Evolutionary conservation across 192 early-diverging fungal species (phyloP), one percentile per base, ranked within the genome.

Genomic region (Linderina pennispora): DNA sequence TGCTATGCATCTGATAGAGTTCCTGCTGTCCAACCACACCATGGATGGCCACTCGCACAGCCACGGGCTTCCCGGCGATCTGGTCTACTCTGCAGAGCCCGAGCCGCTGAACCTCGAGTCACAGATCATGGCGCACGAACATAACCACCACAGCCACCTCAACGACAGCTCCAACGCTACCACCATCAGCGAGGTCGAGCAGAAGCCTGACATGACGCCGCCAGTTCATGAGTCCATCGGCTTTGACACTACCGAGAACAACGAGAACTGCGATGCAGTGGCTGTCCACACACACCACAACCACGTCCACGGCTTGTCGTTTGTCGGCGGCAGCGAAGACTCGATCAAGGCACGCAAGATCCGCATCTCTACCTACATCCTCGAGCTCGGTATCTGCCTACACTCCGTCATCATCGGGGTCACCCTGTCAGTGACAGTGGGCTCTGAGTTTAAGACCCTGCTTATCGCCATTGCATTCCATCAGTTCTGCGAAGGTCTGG

Each of bases 351-450:
- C 45, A 1, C 37, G 47, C 23, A 36, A 33, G 18, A 50, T 55
- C 50, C 56, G 51, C 8, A 67, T 80, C 25, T 76, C 77, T 6
- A 86, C 82, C 1, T 86, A 82, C 45, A 76, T 86, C 17, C 68
- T 90, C 24, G 87, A 90, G 43, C 57, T 87, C 18, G 86, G 87
- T 36, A 86, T 90, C 42, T 79, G 82, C 10, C 37, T 83, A 43
- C 87, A 90, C 65, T 88, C 86, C 24, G 70, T 90, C 25, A 71
- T 90, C 16, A 86, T 90, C 28, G 87, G 87, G 7, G 45, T 90
- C 19, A 69, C 83, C 7, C 60, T 88, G 18, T 82, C 73, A 2
- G 76, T 75, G 2, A 71, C 81, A 6, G 63, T 53, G 8, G 71
- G 65, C 15, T 28, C 58, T 0, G 76, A 75, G 15, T 85, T 86